Evolutionary conservation across 2,329 filamentous ascomycete species (phyloP), one percentile per base, ranked within the genome.

Genomic region (Trichophyton verrucosum): DNA sequence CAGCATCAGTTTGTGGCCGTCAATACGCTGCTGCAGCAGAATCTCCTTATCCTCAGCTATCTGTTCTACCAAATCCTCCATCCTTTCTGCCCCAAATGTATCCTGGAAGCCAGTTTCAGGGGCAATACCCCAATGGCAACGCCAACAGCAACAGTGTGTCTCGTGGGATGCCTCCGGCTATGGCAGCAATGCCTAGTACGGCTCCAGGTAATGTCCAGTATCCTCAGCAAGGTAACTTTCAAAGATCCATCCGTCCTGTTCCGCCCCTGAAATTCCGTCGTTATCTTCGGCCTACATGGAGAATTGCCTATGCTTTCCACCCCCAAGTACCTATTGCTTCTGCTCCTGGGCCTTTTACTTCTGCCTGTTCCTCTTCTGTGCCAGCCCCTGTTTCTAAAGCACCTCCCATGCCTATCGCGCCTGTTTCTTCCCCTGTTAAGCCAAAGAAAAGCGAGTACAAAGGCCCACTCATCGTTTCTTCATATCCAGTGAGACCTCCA

Each of bases 401-500:
- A 5, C 24, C 33, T 5, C 24, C 55, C 15, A 11, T 20, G 40
- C 24, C 55, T 38, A n/a, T 13, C 5, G 33, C 7, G 40, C 17
- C 30, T 24, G n/a, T 30, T 40, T 13, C 33, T 42, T 6, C 38
- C 38, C 9, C 55, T 13, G 5, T 38, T 9, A 24, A 57, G 11
- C 27, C 20, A 51, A 58, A 58, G 20, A 47, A 60, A 33, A 58
- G 51, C n/a, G 60, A 60, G 9, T 63, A 61, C 42, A 61, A 49
- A 61, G 60, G 62, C 42, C 62, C 62, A 33, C 49, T 63, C 20
- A 61, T 63, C 57, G 60, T 63, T 47, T 59, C 62, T 46, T 60
- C 61, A 47, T 56, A 2, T 57, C 33, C 55, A 57, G 55, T 57
- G 55, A 57, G 30, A 40, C 55, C 30, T 40, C 33, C 20, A 20